Evolutionary conservation across 148 eudicot species (phyloP).

Genomic region (Simmondsia chinensis): DNA sequence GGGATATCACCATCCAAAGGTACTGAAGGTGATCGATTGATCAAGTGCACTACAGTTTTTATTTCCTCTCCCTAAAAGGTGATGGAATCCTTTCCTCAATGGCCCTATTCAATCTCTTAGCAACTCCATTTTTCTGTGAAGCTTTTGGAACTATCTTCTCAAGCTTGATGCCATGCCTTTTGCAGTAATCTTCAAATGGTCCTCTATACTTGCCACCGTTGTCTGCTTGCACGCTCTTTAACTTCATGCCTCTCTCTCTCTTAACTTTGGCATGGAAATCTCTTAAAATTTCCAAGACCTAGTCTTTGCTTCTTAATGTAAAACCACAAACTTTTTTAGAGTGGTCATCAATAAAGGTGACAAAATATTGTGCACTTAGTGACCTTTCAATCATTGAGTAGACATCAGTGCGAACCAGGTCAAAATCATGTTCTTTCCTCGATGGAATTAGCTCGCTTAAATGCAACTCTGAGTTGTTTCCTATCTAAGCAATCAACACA

Average conservation of each 20-base stretch:
- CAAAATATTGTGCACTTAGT: neutral
- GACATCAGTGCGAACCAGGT: neutral
- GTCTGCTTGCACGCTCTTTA: neutral
- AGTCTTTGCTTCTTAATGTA: neutral
- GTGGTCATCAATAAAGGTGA: neutral
- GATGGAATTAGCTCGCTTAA: too few species aligned
- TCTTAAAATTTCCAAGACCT: neutral
- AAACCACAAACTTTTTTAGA: neutral
- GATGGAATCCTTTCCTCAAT: neutral
- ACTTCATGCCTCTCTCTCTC: neutral
- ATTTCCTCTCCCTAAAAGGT: neutral
- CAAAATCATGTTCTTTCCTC: too few species aligned
- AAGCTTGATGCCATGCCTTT: neutral
- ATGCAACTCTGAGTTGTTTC: neutral
- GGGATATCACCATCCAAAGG: neutral
- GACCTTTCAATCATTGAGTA: neutral
- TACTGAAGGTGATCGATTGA: neutral
- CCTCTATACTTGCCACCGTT: neutral
- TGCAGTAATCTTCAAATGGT: neutral
- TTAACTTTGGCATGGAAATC: neutral
- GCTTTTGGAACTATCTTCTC: too few species aligned
- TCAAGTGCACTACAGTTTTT: neutral
- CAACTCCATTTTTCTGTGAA: too few species aligned
- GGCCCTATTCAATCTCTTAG: neutral
- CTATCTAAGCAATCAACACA: neutral